Conservation (phyloP, 805 yeast genomes). For the Candida verbasci region DNA sequence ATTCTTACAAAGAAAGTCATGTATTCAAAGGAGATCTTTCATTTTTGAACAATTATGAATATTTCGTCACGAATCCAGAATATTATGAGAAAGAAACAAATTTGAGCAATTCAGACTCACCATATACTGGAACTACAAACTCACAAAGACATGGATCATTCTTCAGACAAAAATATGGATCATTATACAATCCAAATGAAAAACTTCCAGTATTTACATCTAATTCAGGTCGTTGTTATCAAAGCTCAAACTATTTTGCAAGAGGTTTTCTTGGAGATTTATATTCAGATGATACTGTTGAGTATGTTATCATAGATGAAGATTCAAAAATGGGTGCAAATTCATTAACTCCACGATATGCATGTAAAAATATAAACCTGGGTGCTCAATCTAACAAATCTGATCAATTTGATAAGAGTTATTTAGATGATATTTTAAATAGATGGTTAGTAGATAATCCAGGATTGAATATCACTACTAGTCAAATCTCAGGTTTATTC, state of each 20-base stretch:
- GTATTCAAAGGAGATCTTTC: slow-evolving; percentile 48
- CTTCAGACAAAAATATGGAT: slow-evolving; percentile 46
- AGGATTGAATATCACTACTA: slow-evolving; percentile 45
- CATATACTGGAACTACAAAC: slow-evolving; percentile 51
- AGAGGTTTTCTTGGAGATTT: slow-evolving; percentile 53
- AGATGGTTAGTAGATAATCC: slow-evolving; percentile 55
- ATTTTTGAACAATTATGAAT: slow-evolving; percentile 53
- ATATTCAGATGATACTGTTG: slow-evolving; percentile 24
- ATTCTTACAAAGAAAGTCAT: slow-evolving; percentile 18
- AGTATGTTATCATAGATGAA: slow-evolving; percentile 45
- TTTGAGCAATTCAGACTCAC: slow-evolving; percentile 37
- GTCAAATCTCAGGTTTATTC: slow-evolving; percentile 52
- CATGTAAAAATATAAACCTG: slow-evolving; percentile 33
- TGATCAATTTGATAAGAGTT: slow-evolving; percentile 32
- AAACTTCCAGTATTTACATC: slow-evolving; percentile 51
- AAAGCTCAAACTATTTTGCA: slow-evolving; percentile 53
- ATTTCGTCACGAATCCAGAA: slow-evolving; percentile 35
- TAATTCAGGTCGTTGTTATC: slow-evolving; percentile 51
- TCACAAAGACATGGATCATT: slow-evolving; percentile 46
- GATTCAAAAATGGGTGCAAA: slow-evolving; percentile 48
- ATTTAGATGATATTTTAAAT: slow-evolving; percentile 49
- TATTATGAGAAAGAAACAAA: slow-evolving; percentile 49
- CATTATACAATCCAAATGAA: slow-evolving; percentile 34
- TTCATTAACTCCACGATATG: slow-evolving; percentile 52
- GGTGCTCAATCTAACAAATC: slow-evolving; percentile 13